Base-by-base conservation (phyloP, 1,284 basidiomycete species). In the Cryptococcus sp. region DNA sequence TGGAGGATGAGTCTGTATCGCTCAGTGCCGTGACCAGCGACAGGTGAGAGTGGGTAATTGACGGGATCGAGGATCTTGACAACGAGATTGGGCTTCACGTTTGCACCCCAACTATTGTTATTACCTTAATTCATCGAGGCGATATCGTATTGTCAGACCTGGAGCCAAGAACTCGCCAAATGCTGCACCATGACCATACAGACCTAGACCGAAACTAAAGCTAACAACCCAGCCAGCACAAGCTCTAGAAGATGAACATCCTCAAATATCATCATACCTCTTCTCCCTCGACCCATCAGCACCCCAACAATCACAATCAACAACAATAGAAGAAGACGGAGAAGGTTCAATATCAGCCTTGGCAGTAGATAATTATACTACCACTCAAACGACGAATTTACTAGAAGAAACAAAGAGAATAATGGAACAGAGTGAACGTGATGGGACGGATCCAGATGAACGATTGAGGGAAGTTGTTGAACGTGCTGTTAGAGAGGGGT, bases 241-340 rank as follows among this genome's bases (percentile, higher is more conserved):
- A 41, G 79, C 84, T 63, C 79, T 92, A 2, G 74, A 77, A 39
- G 86, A 91, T 62, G 90, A 93, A 41, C 87, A 86, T 66, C 85
- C 86, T n/a, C 80, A 84, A 44, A 83, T 93, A 39, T 79, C 88
- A 1, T 74, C 77, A 9, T 91, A 84, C 74, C 78, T 94, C 37
- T 80, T 80, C 54, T 77, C 80, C 3, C 65, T 72, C 49, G 72
- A 72, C 25, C 70, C 74, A 46, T 56, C 45, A n/a, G 45, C 55
- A 43, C 21, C 57, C 23, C 44, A 60, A 34, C 61, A 25, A n/a
- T 43, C 53, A 13, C 25, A 19, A 14, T 18, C 34, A 5, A 18
- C 10, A 16, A 28, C 37, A 3, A 46, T 46, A 32, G 40, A 44
- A 7, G 22, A 21, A 11, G 50, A 28, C 10, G 50, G 7, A 23